A percentile compares a stretch with the other conserved stretches of the same genome.
Evolutionary conservation across 257 asterid species (phyloP).

Genomic region (Echites panduratus): DNA sequence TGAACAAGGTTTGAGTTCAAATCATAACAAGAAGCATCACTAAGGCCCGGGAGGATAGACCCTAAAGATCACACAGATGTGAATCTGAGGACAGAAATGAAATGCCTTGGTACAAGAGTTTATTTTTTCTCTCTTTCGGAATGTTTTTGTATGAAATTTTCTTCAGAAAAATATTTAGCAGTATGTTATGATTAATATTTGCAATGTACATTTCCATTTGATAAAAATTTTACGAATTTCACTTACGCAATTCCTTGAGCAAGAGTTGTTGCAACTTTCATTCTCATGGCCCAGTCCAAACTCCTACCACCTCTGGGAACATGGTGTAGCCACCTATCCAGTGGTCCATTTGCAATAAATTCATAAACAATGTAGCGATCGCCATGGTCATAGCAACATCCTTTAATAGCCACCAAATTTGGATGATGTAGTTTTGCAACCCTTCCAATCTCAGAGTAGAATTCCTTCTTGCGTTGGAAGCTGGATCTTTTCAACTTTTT

Average conservation of each 20-base stretch:
- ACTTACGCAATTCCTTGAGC: constrained; percentile 99
- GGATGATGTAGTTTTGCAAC: constrained; percentile 91
- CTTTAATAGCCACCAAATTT: constrained; percentile 83
- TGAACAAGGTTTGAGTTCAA: background rate
- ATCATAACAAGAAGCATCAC: too few relatives aligned
- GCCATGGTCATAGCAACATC: constrained; percentile 91
- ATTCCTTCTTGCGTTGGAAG: constrained; percentile 94
- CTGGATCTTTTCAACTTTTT: constrained; percentile 88
- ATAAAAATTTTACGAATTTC: background rate
- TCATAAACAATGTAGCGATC: constrained; percentile 90
- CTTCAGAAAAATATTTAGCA: background rate
- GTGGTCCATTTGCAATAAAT: constrained; percentile 78
- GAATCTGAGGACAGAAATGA: background rate
- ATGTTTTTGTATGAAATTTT: background rate
- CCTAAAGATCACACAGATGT: background rate
- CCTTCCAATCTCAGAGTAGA: constrained; percentile 90
- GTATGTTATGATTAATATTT: background rate
- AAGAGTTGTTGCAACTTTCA: constrained; percentile 85
- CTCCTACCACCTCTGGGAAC: constrained; percentile 90
- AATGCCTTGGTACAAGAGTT: background rate
- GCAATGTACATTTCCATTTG: background rate
- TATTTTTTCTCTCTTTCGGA: background rate
- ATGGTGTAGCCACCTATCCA: constrained; percentile 96
- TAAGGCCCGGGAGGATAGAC: too few relatives aligned
- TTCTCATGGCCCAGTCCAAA: constrained; percentile 91